A percentile compares a stretch with the other conserved stretches of the same genome.
phyloP scores from a whole-genome alignment of 2,329 filamentous ascomycete genomes.

The Huntiella savannae region DNA sequence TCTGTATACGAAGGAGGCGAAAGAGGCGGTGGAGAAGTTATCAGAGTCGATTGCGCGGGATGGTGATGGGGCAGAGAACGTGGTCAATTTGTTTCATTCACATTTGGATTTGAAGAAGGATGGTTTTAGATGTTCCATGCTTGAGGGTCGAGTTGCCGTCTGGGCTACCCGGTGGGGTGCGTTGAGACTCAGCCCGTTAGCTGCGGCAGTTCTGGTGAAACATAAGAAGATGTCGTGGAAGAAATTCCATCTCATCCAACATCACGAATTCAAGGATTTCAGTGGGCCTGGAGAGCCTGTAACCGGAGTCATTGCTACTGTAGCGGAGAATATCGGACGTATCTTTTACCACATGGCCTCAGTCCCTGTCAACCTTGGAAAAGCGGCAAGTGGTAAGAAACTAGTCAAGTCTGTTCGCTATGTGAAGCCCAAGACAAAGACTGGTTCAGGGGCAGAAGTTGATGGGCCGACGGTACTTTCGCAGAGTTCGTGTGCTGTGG shows the following conservation, averaged over 20 bases:
- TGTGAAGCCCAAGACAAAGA: neutral
- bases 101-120: slow-evolving; percentile 32
- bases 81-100: slow-evolving; percentile 46
- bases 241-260: slow-evolving; percentile 42
- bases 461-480: neutral
- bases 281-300: slow-evolving; percentile 57
- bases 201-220: slow-evolving; percentile 44
- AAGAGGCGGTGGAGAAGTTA: slow-evolving; percentile 36
- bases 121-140: slow-evolving; percentile 46
- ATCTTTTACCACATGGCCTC: slow-evolving; percentile 16
- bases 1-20: slow-evolving; percentile 42
- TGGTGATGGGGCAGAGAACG: slow-evolving; percentile 51
- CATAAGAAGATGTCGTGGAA: slow-evolving; percentile 43
- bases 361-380: slow-evolving; percentile 42
- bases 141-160: slow-evolving; percentile 41
- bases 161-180: slow-evolving; percentile 46
- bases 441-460: too few relatives aligned
- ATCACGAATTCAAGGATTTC: slow-evolving; percentile 60
- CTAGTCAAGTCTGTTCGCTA: neutral
- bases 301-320: slow-evolving; percentile 31
- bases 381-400: slow-evolving; percentile 32
- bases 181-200: slow-evolving; percentile 41
- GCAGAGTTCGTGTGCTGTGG: slow-evolving; percentile 8
- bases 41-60: slow-evolving; percentile 40
- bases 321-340: slow-evolving; percentile 5